Conservation (phyloP, 164 flowering plant genomes). For the Dillenia suffruticosa region DNA sequence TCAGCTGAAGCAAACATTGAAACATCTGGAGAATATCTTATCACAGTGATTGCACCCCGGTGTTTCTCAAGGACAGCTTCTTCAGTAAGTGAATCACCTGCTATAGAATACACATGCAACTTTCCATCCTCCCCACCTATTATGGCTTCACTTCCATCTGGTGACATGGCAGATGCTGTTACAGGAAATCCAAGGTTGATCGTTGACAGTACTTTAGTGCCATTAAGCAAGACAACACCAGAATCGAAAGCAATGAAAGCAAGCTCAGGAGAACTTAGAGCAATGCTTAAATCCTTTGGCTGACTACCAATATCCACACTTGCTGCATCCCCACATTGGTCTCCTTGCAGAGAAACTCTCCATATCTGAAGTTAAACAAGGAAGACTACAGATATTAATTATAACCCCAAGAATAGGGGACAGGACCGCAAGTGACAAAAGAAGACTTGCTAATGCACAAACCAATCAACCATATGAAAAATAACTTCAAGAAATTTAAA, state of each 20-base stretch:
- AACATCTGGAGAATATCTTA: constrained; percentile 84
- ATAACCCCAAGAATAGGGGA: too few species aligned
- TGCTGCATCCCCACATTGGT: constrained; percentile 73
- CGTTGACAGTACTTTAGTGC: constrained; percentile 60
- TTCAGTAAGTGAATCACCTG: constrained; percentile 67
- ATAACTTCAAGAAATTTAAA: too few species aligned
- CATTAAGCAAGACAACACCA: constrained; percentile 75
- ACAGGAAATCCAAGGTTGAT: constrained; percentile 70
- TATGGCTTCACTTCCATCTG: constrained; percentile 91
- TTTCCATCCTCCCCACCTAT: constrained; percentile 95
- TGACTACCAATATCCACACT: constrained; percentile 74
- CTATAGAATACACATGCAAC: constrained; percentile 66
- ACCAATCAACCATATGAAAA: too few species aligned
- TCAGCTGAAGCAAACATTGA: constrained; percentile 96
- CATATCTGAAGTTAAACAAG: constrained; percentile 40
- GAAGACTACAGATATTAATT: not conserved
- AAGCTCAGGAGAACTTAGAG: constrained; percentile 54
- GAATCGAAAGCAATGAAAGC: constrained; percentile 73
- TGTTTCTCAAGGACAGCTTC: constrained; percentile 90
- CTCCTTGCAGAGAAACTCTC: constrained; percentile 59
- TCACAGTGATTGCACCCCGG: constrained; percentile 81
- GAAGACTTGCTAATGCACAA: not conserved
- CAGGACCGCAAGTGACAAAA: too few species aligned
- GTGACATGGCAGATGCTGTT: constrained; percentile 71
- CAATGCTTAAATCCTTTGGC: constrained; percentile 80